Evolutionary conservation across 345 rosid genomes (phyloP).

Genomic region (Excoecaria agallocha): DNA sequence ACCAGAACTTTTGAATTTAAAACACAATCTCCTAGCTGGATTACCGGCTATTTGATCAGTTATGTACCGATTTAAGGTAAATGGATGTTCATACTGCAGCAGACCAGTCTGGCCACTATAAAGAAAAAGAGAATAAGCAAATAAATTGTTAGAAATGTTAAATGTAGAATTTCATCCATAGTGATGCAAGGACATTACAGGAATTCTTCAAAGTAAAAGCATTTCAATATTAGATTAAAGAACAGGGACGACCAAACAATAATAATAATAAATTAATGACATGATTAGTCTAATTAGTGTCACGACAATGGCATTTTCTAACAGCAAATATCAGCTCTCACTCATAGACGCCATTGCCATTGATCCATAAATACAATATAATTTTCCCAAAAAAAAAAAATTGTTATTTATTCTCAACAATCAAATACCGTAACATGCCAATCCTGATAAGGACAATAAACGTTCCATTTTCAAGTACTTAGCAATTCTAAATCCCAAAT

Average conservation of each 20-base stretch:
- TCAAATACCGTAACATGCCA: neutral
- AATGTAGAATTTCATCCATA: neutral
- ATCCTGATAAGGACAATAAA: neutral
- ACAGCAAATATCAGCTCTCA: neutral
- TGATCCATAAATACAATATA: neutral
- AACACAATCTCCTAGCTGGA: conserved; percentile 22
- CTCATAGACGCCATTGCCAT: too few species aligned
- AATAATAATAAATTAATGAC: too few species aligned
- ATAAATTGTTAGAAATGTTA: conserved; percentile 1
- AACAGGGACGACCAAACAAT: too few species aligned
- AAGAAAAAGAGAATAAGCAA: neutral
- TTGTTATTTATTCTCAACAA: neutral
- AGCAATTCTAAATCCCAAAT: neutral
- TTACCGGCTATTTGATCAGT: conserved; percentile 2
- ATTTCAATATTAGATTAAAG: neutral
- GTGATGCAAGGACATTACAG: neutral
- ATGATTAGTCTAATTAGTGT: neutral
- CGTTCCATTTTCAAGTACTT: neutral
- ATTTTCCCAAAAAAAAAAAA: neutral
- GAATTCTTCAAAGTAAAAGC: too few species aligned
- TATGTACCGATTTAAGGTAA: conserved; percentile 21
- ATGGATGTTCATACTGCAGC: conserved; percentile 22
- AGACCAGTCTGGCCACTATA: conserved; percentile 22
- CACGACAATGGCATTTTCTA: neutral
- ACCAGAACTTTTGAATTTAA: conserved; percentile 28